phyloP scores from a whole-genome alignment of 768 basidiomycete genomes.

The Termitomyces sp. region DNA sequence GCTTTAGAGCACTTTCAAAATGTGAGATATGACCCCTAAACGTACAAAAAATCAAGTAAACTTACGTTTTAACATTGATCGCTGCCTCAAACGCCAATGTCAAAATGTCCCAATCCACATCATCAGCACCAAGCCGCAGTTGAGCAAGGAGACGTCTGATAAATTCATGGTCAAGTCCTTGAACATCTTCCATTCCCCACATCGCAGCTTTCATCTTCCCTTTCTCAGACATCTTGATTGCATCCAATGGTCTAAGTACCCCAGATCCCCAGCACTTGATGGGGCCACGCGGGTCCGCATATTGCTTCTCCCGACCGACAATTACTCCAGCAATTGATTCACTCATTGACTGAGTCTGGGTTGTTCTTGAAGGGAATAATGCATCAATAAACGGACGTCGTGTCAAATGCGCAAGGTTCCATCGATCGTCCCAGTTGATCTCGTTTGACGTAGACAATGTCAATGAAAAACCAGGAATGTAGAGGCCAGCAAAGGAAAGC shows the following conservation, averaged over 20 bases:
- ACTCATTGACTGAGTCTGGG: constrained; percentile 33
- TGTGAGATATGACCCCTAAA: not conserved
- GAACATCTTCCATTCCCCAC: constrained; percentile 46
- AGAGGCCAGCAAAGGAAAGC: constrained; percentile 68
- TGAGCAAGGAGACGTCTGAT: constrained; percentile 58
- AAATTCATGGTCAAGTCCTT: constrained; percentile 43
- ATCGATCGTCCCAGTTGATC: constrained; percentile 63
- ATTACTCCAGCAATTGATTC: constrained; percentile 65
- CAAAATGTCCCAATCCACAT: constrained; percentile 63
- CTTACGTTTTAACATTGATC: constrained; percentile 53
- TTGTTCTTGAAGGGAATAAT: constrained; percentile 45
- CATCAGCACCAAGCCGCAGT: constrained; percentile 43
- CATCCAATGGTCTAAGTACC: constrained; percentile 54
- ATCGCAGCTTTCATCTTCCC: constrained; percentile 26
- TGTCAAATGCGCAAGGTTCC: constrained; percentile 49
- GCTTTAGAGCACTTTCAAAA: constrained; percentile 56
- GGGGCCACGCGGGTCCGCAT: constrained; percentile 59
- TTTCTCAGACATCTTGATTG: constrained; percentile 19
- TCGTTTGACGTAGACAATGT: constrained; percentile 28
- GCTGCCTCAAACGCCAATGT: constrained; percentile 67
- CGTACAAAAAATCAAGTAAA: not conserved
- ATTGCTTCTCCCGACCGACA: constrained; percentile 63
- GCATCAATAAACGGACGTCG: constrained; percentile 40
- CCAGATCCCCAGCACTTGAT: constrained; percentile 62
- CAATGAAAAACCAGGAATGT: constrained; percentile 61